Conservation (phyloP, 2,329 filamentous ascomycete species). For the Leptoxyphium fumago region DNA sequence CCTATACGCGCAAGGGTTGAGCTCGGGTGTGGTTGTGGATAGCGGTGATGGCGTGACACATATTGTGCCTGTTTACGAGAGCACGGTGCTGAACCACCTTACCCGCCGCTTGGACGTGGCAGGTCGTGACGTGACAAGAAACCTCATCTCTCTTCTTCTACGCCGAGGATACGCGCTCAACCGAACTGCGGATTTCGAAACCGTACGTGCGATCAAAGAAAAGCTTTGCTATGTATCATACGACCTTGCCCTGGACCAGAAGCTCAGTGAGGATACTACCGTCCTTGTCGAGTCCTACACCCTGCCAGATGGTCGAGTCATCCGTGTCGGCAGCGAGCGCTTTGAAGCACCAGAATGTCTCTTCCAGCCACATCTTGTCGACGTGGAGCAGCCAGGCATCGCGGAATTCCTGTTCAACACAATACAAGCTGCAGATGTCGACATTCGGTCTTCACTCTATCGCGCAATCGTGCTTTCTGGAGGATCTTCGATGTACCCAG, state of each 20-base stretch:
- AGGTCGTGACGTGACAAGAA: slow-evolving; percentile 93
- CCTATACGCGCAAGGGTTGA: slow-evolving; percentile 81
- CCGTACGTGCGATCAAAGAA: slow-evolving; percentile 97
- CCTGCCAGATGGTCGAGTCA: slow-evolving; percentile 86
- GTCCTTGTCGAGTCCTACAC: slow-evolving; percentile 97
- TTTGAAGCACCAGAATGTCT: slow-evolving; percentile 97
- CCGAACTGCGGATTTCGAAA: slow-evolving; percentile 97
- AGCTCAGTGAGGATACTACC: slow-evolving; percentile 91
- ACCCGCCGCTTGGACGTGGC: slow-evolving; percentile 89
- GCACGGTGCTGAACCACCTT: slow-evolving; percentile 91
- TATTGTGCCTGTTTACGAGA: slow-evolving; percentile 97
- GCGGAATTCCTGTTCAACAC: slow-evolving; percentile 98
- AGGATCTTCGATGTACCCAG: slow-evolving; percentile 97
- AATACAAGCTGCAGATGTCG: slow-evolving; percentile 88
- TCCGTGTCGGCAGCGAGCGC: slow-evolving; percentile 87
- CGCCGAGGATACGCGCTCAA: slow-evolving; percentile 93
- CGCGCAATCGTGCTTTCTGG: slow-evolving; percentile 95
- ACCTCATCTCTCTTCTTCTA: slow-evolving; percentile 86
- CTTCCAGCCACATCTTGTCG: slow-evolving; percentile 95
- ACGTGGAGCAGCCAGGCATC: slow-evolving; percentile 92
- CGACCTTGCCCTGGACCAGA: slow-evolving; percentile 90
- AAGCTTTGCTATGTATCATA: slow-evolving; percentile 99
- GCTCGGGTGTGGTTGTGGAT: slow-evolving; percentile 88
- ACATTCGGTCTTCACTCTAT: slow-evolving; percentile 85
- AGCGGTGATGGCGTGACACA: slow-evolving; percentile 97